Percentiles rank a stretch among this genome's conserved stretches.
phyloP scores from a whole-genome alignment of 768 basidiomycete genomes.

The Podaxis rugospora region DNA sequence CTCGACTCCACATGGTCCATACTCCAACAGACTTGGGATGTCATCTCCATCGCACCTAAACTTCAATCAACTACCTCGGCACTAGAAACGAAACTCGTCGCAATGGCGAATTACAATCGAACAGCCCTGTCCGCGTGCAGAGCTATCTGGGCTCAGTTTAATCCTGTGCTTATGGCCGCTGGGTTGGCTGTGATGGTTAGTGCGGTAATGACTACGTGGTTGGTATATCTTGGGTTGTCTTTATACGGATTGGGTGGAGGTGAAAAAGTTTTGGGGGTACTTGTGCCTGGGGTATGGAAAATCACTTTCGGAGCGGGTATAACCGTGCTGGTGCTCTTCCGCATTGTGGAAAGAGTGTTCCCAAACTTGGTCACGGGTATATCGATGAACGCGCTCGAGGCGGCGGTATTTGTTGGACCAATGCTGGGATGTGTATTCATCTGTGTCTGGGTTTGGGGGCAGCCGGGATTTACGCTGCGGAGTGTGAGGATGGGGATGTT shows the following conservation, averaged over 20 bases:
- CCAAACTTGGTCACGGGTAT: neutral
- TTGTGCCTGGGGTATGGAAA: neutral
- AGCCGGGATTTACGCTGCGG: neutral
- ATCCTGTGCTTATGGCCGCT: too few species aligned
- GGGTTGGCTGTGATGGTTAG: too few species aligned
- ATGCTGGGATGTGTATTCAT: constrained; percentile 4
- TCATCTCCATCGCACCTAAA: constrained; percentile 1
- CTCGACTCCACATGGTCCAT: constrained; percentile 58
- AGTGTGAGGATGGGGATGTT: neutral
- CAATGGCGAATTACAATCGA: too few species aligned
- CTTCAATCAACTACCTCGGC: too few species aligned
- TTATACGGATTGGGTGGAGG: too few species aligned
- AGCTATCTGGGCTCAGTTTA: too few species aligned
- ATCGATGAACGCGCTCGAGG: neutral
- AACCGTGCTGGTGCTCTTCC: neutral
- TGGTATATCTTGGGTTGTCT: too few species aligned
- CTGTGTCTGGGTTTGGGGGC: neutral
- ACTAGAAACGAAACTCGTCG: too few species aligned
- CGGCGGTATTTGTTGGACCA: neutral
- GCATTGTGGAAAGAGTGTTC: neutral
- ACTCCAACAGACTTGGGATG: constrained; percentile 14
- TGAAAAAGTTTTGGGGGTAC: neutral
- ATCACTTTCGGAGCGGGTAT: neutral
- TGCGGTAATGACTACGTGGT: too few species aligned
- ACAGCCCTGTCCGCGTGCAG: too few species aligned